Evolutionary conservation across 306 rosid species (phyloP).

Genomic region (Rubus parviflorus): DNA sequence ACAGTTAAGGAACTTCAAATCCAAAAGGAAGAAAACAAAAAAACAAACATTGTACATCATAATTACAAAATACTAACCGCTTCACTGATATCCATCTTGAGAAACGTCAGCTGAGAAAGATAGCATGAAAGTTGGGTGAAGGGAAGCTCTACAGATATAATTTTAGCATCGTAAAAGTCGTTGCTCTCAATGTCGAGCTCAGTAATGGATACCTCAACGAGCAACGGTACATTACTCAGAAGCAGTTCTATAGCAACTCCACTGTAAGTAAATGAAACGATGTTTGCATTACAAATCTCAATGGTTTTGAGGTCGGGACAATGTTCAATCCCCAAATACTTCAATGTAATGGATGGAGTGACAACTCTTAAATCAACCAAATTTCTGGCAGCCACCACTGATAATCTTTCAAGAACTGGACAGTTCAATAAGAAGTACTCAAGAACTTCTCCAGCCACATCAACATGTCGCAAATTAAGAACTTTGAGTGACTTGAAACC

Average conservation of each 20-base stretch:
- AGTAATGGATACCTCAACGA: neutral
- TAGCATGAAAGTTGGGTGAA: neutral
- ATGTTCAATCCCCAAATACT: neutral
- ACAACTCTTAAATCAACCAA: neutral
- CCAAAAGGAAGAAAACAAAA: neutral
- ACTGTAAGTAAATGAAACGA: neutral
- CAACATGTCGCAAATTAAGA: neutral
- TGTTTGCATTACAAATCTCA: neutral
- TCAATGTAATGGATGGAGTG: neutral
- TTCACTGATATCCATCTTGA: neutral
- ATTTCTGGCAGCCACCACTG: neutral
- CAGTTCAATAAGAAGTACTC: neutral
- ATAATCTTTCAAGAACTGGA: neutral
- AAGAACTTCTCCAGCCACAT: neutral
- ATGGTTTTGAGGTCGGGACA: neutral
- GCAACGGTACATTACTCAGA: slow-evolving; percentile 1
- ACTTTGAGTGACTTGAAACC: slow-evolving; percentile 7
- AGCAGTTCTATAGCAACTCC: neutral
- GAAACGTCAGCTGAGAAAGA: neutral
- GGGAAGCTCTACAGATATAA: neutral
- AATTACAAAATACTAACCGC: neutral
- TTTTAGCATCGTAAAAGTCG: neutral
- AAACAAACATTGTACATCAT: neutral
- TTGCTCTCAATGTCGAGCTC: neutral
- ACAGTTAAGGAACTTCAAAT: neutral